These are phyloP conservation scores for Epichloe coenophiala DNA, from an alignment of 2,329 filamentous ascomycete species.

Conservation along the genomic window DNA sequence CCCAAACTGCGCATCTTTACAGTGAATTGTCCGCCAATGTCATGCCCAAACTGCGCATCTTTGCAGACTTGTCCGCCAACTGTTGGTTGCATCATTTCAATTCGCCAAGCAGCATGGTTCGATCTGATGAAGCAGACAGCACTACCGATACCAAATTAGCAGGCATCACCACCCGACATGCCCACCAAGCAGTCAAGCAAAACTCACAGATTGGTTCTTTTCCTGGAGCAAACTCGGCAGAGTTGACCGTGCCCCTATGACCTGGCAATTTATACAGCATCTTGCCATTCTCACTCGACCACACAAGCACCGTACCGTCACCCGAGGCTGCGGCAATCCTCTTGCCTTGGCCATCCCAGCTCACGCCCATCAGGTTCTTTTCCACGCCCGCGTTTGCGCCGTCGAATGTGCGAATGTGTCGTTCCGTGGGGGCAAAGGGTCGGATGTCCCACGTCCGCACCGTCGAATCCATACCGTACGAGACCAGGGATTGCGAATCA, in stretches of 20 bases:
- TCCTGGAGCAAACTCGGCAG: slow-evolving; percentile 76
- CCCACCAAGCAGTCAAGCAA: background rate
- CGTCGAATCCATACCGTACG: slow-evolving; percentile 87
- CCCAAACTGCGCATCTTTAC: background rate
- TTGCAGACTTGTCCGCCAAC: background rate
- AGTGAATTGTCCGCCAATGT: background rate
- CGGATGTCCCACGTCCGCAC: slow-evolving; percentile 93
- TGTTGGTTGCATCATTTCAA: slow-evolving; percentile 33
- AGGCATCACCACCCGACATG: background rate
- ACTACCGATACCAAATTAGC: slow-evolving; percentile 42
- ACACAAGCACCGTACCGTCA: slow-evolving; percentile 81
- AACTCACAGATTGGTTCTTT: slow-evolving; percentile 78
- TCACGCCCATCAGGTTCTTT: slow-evolving; percentile 80
- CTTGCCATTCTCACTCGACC: slow-evolving; percentile 81
- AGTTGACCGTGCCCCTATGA: slow-evolving; percentile 90
- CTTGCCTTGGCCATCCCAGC: slow-evolving; percentile 79
- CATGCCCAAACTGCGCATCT: background rate
- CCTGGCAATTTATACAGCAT: slow-evolving; percentile 89
- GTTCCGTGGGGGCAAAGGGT: slow-evolving; percentile 80
- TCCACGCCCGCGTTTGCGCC: slow-evolving; percentile 80
- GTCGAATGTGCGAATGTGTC: slow-evolving; percentile 78
- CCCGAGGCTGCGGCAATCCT: slow-evolving; percentile 81
- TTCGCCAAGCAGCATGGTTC: slow-evolving; percentile 72
- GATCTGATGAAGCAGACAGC: slow-evolving; percentile 80
- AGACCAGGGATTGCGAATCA: slow-evolving; percentile 79